These are phyloP conservation scores for Neurospora sp. DNA, from an alignment of 495 filamentous ascomycete genomes.

Conservation along the genomic window DNA sequence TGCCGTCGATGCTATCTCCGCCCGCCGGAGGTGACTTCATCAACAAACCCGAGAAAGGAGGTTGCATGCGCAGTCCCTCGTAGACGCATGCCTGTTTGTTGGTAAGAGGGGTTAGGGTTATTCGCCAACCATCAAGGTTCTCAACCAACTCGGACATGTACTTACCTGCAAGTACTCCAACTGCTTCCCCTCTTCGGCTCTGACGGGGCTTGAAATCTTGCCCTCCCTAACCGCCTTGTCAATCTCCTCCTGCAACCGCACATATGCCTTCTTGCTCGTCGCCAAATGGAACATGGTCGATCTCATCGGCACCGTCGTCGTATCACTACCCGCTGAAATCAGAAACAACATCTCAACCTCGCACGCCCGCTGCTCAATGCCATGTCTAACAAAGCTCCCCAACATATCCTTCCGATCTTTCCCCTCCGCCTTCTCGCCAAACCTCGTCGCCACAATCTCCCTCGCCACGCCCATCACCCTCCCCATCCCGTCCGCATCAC, in stretches of 20 bases:
- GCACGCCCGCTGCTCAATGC: constrained; percentile 20
- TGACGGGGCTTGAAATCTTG: constrained; percentile 28
- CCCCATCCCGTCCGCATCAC: constrained; percentile 35
- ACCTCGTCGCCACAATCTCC: constrained; percentile 23
- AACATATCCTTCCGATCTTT: constrained; percentile 28
- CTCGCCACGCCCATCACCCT: constrained; percentile 27
- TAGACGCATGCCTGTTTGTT: constrained; percentile 34
- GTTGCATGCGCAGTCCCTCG: constrained; percentile 39
- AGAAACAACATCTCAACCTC: constrained; percentile 31
- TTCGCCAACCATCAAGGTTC: background rate
- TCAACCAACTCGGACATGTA: background rate
- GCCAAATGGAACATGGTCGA: constrained; percentile 45
- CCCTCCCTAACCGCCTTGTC: constrained; percentile 28
- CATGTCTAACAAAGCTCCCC: constrained; percentile 24
- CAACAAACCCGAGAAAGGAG: constrained; percentile 26
- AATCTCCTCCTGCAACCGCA: constrained; percentile 48
- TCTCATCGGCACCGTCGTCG: constrained; percentile 49
- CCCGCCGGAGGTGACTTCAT: constrained; percentile 38
- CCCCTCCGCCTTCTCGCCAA: constrained; percentile 16
- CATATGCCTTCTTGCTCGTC: constrained; percentile 34
- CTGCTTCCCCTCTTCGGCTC: constrained; percentile 28
- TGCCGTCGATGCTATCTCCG: constrained; percentile 40
- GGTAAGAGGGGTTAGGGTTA: no score
- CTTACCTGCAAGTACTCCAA: constrained; percentile 31
- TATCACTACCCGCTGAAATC: constrained; percentile 54